phyloP scores from a whole-genome alignment of 2,329 filamentous ascomycete species.

The Cercospora berteroae region DNA sequence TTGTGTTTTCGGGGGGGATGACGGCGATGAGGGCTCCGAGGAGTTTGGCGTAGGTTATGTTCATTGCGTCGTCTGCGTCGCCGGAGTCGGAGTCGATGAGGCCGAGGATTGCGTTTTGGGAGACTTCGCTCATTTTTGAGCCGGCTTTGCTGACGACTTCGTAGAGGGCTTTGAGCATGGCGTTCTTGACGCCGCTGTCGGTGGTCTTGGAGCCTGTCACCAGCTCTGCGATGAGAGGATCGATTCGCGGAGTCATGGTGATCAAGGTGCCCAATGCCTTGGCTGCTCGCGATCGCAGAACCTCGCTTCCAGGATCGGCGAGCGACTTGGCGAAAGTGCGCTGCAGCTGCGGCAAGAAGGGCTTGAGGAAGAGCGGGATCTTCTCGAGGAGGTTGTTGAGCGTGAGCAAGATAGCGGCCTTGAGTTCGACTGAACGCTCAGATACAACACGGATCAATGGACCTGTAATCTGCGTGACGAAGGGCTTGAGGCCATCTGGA shows the following conservation, averaged over 20 bases:
- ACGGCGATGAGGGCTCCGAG: conserved; percentile 88
- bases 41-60: conserved; percentile 85
- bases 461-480: conserved; percentile 95
- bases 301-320: conserved; percentile 87
- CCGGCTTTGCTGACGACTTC: conserved; percentile 96
- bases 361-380: conserved; percentile 91
- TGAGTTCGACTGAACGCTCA: conserved; percentile 92
- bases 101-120: conserved; percentile 77
- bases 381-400: conserved; percentile 95
- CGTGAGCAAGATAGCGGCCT: conserved; percentile 88
- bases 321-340: conserved; percentile 95
- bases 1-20: conserved; percentile 69
- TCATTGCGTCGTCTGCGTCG: conserved; percentile 69
- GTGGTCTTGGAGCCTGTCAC: conserved; percentile 92
- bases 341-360: conserved; percentile 94
- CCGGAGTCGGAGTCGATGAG: conserved; percentile 84
- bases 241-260: conserved; percentile 90
- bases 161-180: conserved; percentile 95
- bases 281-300: conserved; percentile 81
- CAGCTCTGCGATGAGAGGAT: conserved; percentile 87
- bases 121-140: conserved; percentile 88
- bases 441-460: conserved; percentile 97
- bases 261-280: conserved; percentile 94
- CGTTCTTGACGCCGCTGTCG: conserved; percentile 82
- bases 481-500: conserved; percentile 82